phyloP scores from a whole-genome alignment of 805 yeast genomes.

The Myxozyma neglecta region DNA sequence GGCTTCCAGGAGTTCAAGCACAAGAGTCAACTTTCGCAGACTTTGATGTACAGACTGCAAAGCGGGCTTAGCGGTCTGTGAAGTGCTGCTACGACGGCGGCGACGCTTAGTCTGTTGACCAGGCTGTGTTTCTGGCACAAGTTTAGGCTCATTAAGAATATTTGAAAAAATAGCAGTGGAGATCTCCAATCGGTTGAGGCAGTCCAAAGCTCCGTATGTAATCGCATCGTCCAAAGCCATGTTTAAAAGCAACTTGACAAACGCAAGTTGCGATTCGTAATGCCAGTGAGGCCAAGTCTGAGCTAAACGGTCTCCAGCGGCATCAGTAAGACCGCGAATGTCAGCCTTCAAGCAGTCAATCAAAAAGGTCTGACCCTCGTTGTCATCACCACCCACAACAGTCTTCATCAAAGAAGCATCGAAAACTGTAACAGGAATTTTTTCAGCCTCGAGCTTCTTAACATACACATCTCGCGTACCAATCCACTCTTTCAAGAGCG shows the following conservation, averaged over 20 bases:
- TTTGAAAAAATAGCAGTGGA: conserved; percentile 53
- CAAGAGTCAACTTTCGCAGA: conserved; percentile 63
- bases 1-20: conserved; percentile 76
- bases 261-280: conserved; percentile 54
- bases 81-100: conserved; percentile 65
- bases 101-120: conserved; percentile 63
- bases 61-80: conserved; percentile 46
- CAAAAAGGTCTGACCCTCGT: conserved; percentile 60
- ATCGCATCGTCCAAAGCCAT: conserved; percentile 45
- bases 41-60: conserved; percentile 3
- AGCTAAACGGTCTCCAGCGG: conserved; percentile 54
- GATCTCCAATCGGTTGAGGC: conserved; percentile 57
- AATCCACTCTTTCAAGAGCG: conserved; percentile 50
- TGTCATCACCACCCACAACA: conserved; percentile 62
- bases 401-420: conserved; percentile 61
- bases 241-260: conserved; percentile 63
- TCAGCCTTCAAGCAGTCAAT: conserved; percentile 48
- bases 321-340: conserved; percentile 39
- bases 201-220: conserved; percentile 48
- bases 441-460: conserved; percentile 48
- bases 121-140: conserved; percentile 1
- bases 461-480: conserved; percentile 50
- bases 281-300: conserved; percentile 59
- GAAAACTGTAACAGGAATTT: conserved; percentile 53
- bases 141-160: conserved; percentile 11